Evolutionary conservation across 2,329 filamentous ascomycete species (phyloP), one percentile per base, ranked within the genome.

Genomic region (Bertia moriformis): DNA sequence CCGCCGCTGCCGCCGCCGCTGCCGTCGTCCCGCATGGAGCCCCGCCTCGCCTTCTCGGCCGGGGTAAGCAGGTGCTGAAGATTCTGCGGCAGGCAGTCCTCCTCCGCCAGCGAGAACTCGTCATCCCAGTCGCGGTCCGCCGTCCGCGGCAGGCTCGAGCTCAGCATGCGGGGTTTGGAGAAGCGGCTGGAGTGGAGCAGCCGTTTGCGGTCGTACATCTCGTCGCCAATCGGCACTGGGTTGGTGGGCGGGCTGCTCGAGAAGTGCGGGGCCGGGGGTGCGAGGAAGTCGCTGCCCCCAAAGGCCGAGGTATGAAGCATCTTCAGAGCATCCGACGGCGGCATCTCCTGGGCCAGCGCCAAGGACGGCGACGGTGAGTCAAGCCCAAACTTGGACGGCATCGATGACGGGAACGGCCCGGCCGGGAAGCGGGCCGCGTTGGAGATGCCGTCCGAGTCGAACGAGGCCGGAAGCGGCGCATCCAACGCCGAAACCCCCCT

Each of bases 391-490:
- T 89, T 85, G 39, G 86, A 84, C 7, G 91, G 91, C 10, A 96
- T 83, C 0, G 89, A 96, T 0, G 88, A 85, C 4, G 89, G 88
- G 58, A 93, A 87, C 0, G 88, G 86, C 0, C 84, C 91, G 20
- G 60, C 64, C 14, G 67, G 67, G 55, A 88, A 87, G 43, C 86
- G 77, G 14, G 89, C 88, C 44, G 86, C 87, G 55, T 89, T 84
- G 10, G 88, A 95, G 39, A 95, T 84, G 38, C 88, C 89, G 52
- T 95, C 91, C 49, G 87, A 93, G 59, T 96, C 91, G 56, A 96
- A 95, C 0, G 89, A 96, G 5, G 88, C 85, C 1, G 91, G 91
- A 5, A 96, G 71, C 14, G 86, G 87, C 2, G 87, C 91, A 61
- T 96, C 89, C 45, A 95, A 71, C 13, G 93, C 84, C n/a, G 84